These are phyloP conservation scores for Solanum appendiculatum DNA, from an alignment of 257 asterid species.

Conservation along the genomic window DNA sequence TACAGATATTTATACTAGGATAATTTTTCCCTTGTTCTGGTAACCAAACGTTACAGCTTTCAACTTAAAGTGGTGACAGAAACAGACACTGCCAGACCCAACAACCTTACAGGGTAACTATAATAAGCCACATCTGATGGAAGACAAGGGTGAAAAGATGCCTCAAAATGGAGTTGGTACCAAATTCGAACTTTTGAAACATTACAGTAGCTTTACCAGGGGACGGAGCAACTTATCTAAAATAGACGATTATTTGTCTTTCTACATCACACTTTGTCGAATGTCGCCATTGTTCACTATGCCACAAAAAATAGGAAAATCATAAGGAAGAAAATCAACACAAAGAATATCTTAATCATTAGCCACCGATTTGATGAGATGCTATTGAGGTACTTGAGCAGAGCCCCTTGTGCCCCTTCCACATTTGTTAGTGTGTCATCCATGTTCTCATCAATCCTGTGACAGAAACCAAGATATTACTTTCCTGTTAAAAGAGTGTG, in stretches of 20 bases:
- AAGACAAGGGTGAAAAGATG: not conserved
- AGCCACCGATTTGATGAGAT: slow-evolving; percentile 97
- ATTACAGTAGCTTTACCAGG: not conserved
- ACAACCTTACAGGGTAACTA: not conserved
- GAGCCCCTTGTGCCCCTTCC: slow-evolving; percentile 89
- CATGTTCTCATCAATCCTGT: slow-evolving; percentile 92
- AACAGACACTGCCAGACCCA: not conserved
- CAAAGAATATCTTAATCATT: slow-evolving; percentile 94
- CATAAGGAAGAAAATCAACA: slow-evolving; percentile 79
- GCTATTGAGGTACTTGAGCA: slow-evolving; percentile 85
- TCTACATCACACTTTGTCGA: not conserved
- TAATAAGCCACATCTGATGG: not conserved
- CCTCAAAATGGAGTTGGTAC: not conserved
- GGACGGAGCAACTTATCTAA: not conserved
- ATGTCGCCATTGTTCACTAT: slow-evolving; percentile 1
- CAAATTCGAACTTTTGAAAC: not conserved
- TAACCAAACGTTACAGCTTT: not conserved
- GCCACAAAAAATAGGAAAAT: slow-evolving; percentile 94
- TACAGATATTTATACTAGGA: not conserved
- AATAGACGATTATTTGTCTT: slow-evolving; percentile 10
- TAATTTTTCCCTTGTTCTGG: not conserved
- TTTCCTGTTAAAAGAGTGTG: not conserved
- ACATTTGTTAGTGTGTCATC: slow-evolving; percentile 75
- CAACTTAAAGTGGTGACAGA: not conserved
- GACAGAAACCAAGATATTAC: not conserved